Evolutionary conservation across 1,139 yeast genomes (phyloP), one percentile per base, ranked within the genome.

Genomic region (Candida tropicalis): DNA sequence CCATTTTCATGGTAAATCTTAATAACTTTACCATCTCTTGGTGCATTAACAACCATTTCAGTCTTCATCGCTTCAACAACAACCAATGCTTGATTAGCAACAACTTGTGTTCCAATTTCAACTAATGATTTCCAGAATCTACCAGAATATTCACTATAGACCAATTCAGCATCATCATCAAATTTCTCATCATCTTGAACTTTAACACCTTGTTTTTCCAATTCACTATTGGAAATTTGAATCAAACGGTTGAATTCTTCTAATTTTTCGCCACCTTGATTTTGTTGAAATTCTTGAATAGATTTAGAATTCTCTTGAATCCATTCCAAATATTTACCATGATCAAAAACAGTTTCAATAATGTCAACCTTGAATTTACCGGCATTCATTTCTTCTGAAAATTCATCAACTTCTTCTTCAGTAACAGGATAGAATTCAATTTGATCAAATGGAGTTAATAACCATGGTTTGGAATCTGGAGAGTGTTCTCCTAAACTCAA

Each of bases 11-110:
- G 96, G 49, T 82, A 69, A 37, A 93, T 74, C 68, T 88, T 87
- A 41, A 81, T 67, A 15, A 93, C 93, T 59, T 79, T 87, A 54
- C 98, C 98, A 8, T 68, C 73, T 41, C 65, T 75, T 3, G 96
- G 77, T 13, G 97, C 82, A 46, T 68, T 73, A 34, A 91, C 95
- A 40, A 82, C 79, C 97, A 93, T 90, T 65, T 93, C 99, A 0
- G 99, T 93, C 73, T 93, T 93, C 98, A 93, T 93, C 42, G 98
- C 98, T 65, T 93, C 98, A 46, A 93, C 88, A 42, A 93, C 89
- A 50, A 93, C 79, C 51, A 93, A 73, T 4, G 90, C 90, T 56
- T 88, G 93, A 27, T 91, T 95, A 45, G 70, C 77, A 42, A 71
- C 70, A 25, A 93, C 95, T 16, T 54, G 66, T 54, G 87, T 95